Base-by-base conservation (phyloP, 257 asterid species). In the Verbena officinalis region DNA sequence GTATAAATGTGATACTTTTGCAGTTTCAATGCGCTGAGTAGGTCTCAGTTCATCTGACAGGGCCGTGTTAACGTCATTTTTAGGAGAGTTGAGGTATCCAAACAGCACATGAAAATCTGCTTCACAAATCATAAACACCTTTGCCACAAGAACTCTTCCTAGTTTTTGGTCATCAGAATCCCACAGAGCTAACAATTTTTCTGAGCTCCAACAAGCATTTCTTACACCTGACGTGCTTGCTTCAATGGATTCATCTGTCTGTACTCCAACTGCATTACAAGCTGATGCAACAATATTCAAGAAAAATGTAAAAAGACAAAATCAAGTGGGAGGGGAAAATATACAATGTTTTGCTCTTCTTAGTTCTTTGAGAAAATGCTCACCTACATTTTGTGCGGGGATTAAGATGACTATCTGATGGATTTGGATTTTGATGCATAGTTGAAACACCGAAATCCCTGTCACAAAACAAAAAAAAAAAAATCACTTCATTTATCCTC, bases 181-280 rank as follows among this genome's bases (percentile, higher is more conserved):
- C 98, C 98, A 92, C 72, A 88, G 53, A 75, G 62, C 83, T 70
- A 82, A 63, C 83, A 87, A 78, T 71, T 82, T 85, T 50, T 80
- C 56, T 22, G 82, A 78, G 71, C 78, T 57, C 50, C 51, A 33
- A 60, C 54, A 60, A 56, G 75, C 30, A 43, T 67, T 71, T 52
- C 44, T 60, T 24, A 48, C 50, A 21, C 67, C 62, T 68, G 66
- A 62, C 55, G 69, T 62, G 71, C 76, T 70, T 66, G 59, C 72
- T 64, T 77, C 84, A 46, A 69, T 73, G 57, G 55, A 65, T 62
- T 66, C 63, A 64, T 81, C 88, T 54, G 89, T 79, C 81, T 82
- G 89, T 34, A 80, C 77, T 66, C 86, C 88, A 55, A 78, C 81
- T 22, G 77, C 65, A 73, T 69, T 80, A 77, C 73, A 74, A 68